phyloP scores from a whole-genome alignment of 495 filamentous ascomycete species.

The Neurospora sp. region DNA sequence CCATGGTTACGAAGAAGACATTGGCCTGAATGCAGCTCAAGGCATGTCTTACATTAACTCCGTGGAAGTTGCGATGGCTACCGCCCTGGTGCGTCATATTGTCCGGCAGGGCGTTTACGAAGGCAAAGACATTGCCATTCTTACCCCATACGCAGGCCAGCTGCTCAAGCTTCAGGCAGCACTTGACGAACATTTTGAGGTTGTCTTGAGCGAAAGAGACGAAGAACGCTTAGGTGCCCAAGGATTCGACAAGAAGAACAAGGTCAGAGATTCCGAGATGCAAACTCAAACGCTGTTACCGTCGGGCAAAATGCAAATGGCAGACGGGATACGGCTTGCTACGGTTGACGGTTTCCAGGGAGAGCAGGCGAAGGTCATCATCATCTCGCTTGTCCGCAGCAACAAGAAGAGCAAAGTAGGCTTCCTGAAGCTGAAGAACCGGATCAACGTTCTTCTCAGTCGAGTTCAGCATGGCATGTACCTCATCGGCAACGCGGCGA shows the following conservation, averaged over 20 bases:
- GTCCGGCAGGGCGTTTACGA: slow-evolving; percentile 57
- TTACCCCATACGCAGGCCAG: slow-evolving; percentile 72
- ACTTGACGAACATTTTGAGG: slow-evolving; percentile 44
- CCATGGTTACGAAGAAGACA: slow-evolving; percentile 48
- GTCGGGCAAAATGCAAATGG: slow-evolving; percentile 39
- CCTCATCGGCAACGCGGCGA: slow-evolving; percentile 62
- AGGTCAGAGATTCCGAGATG: no score
- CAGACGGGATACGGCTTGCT: slow-evolving; percentile 56
- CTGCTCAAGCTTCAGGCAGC: slow-evolving; percentile 47
- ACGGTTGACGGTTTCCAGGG: slow-evolving; percentile 85
- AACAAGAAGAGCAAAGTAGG: slow-evolving; percentile 55
- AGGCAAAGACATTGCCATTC: slow-evolving; percentile 60
- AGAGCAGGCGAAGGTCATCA: slow-evolving; percentile 69
- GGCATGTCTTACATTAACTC: slow-evolving; percentile 55
- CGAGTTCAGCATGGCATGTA: slow-evolving; percentile 79
- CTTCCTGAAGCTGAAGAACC: slow-evolving; percentile 64
- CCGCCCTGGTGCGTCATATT: slow-evolving; percentile 59
- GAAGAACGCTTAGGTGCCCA: slow-evolving; percentile 46
- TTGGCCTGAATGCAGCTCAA: slow-evolving; percentile 27
- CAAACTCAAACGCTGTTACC: no score
- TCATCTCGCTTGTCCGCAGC: slow-evolving; percentile 75
- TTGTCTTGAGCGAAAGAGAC: slow-evolving; percentile 61
- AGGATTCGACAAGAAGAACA: slow-evolving; percentile 22
- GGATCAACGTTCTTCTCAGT: slow-evolving; percentile 70
- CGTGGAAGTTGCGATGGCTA: slow-evolving; percentile 57